Evolutionary conservation across 148 eudicot species (phyloP), one percentile per base, ranked within the genome.

Genomic region (Cornus florida): DNA sequence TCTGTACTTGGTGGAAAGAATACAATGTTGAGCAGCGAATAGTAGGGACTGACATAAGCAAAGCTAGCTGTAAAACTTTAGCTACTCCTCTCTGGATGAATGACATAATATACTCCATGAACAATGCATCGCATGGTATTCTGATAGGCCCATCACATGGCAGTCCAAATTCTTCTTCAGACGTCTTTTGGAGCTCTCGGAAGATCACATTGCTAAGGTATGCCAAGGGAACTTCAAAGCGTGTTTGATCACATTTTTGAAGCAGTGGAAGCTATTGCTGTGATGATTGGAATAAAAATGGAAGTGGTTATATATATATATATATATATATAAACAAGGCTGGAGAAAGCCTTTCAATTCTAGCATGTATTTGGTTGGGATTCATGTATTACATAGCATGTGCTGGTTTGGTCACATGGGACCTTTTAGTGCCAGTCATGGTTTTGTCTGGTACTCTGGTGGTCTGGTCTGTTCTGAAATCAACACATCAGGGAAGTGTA

Each of bases 11-110:
- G 53, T 65, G 50, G 38, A 69, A 7, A 24, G 39, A 62, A 6
- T 38, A 33, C n/a, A 59, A 22, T 16, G 41, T 53, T 35, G 74
- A 41, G 64, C 83, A 77, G 50, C 74, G 28, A 24, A 38, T 46
- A 17, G 33, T 10, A 41, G 81, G 59, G 8, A 81, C 41, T 9
- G 84, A 75, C 66, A 75, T 50, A 4, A 81, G 62, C 75, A 86
- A 62, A 28, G 84, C 85, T 74, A 56, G 64, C 78, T 78, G 73
- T 35, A 35, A 35, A 35, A 0, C 38, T 35, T 35, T 35, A 35
- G 38, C 38, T 35, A 35, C 38, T 35, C 38, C 38, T 35, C 38
- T 35, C 38, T 4, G 38, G 38, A 33, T 33, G 2, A 33, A 33
- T 33, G 35, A 33, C 35, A 33, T 33, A 33, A 33, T 33, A 33